These are phyloP conservation scores for Rhodomyrtus psidioides DNA, from an alignment of 441 rosid genomes.

Conservation along the genomic window DNA sequence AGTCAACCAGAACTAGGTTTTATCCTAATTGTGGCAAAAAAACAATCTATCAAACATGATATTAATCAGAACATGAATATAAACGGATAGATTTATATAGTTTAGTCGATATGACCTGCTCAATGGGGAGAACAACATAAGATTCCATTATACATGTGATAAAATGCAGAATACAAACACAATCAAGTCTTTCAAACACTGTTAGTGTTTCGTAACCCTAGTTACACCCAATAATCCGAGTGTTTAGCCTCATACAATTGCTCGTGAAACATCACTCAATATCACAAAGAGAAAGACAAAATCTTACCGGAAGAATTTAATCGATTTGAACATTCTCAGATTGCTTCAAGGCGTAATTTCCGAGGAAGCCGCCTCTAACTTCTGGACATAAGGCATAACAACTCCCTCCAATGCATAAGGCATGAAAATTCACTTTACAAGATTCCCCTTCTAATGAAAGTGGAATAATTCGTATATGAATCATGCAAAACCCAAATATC, in stretches of 20 bases:
- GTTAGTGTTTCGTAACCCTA: neutral
- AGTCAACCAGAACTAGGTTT: neutral
- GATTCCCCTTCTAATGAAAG: neutral
- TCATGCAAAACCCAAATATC: neutral
- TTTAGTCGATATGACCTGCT: neutral
- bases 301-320: too few species aligned
- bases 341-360: neutral
- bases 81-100: too few species aligned
- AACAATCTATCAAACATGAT: too few species aligned
- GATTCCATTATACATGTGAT: neutral
- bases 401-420: neutral
- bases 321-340: neutral
- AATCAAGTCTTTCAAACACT: neutral
- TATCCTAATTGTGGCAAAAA: too few species aligned
- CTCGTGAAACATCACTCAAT: neutral
- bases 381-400: neutral
- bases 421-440: neutral
- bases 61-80: neutral
- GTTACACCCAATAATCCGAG: neutral
- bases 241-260: neutral
- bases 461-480: neutral
- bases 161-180: neutral
- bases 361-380: neutral
- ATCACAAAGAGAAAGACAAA: neutral
- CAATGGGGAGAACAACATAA: neutral